Evolutionary conservation across 2,329 filamentous ascomycete species (phyloP).

Genomic region (Sporothrix euskadiensis): DNA sequence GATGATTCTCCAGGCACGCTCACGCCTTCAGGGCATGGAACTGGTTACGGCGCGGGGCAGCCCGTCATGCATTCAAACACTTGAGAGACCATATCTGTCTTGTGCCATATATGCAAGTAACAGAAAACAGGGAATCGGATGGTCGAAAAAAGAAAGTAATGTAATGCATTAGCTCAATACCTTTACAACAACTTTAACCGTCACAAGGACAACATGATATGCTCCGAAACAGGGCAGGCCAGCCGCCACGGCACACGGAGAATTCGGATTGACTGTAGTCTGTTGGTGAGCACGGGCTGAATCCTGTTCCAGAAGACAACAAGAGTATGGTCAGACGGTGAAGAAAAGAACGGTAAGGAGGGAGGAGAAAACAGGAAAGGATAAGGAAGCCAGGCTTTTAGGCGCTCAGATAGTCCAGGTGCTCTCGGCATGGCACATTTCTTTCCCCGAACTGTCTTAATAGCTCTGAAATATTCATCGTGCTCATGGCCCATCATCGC

Average conservation of each 20-base stretch:
- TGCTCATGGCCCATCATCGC: neutral
- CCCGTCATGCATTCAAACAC: neutral
- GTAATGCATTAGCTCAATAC: neutral
- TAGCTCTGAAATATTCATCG: neutral
- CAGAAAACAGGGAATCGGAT: constrained; percentile 11
- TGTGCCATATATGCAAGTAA: neutral
- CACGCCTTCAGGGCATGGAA: neutral
- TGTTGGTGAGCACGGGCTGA: neutral
- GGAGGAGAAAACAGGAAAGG: neutral
- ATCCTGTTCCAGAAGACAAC: neutral
- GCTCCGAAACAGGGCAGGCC: neutral
- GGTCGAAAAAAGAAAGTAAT: neutral
- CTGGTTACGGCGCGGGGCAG: neutral
- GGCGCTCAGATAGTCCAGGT: neutral
- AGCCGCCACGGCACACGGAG: neutral
- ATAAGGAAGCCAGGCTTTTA: neutral
- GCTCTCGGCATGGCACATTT: neutral
- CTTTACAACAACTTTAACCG: neutral
- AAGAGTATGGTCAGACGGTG: neutral
- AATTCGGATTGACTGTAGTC: neutral
- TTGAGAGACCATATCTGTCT: neutral
- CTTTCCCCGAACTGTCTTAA: neutral
- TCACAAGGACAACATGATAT: neutral
- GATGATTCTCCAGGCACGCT: neutral
- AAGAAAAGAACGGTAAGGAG: neutral